Evolutionary conservation across 306 rosid genomes (phyloP), one percentile per base, ranked within the genome.

Genomic region (Medicago lupulina): DNA sequence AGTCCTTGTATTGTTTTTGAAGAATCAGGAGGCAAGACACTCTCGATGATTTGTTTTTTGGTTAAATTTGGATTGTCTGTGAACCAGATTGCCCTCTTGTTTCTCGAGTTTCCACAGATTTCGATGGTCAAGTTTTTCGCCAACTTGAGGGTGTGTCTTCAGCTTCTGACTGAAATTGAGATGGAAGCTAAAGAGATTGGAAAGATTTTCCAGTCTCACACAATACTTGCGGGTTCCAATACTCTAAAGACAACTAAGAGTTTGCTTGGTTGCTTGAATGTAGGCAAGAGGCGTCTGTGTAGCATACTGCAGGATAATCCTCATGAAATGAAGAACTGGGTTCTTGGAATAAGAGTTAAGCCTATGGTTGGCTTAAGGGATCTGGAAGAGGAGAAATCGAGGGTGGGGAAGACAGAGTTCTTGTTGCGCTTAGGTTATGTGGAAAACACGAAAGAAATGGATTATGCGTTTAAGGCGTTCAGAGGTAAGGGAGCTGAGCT

Each of bases 401-500:
- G 67, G 74, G 16, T 9, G 39, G 58, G 70, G 77, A 90, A 79
- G 83, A 81, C 38, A n/a, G 39, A 85, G 85, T 93, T 93, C 77
- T 81, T 91, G 87, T 63, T 88, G 75, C 81, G 70, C 19, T 54
- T 89, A 82, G 97, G 98, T 34, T 81, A 80, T 55, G 86, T 31
- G 6, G 86, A 88, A 60, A 82, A 84, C 83, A 84, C 93, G 0
- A 31, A 73, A 34, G 55, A 82, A 67, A 81, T 89, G 89, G 77
- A 84, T 74, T 7, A 61, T 47, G 87, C 87, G 0, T 47, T 83
- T 41, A 85, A 78, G 85, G 62, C 78, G 61, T 88, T 88, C 65
- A 82, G 92, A 71, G 98, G 97, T 50, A 93, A 81, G 74, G 98
- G 91, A 80, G 75, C 46, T 51, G 92, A 89, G 86, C 92, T 93